phyloP scores from a whole-genome alignment of 495 filamentous ascomycete genomes.

The Aspergillus biplanus region DNA sequence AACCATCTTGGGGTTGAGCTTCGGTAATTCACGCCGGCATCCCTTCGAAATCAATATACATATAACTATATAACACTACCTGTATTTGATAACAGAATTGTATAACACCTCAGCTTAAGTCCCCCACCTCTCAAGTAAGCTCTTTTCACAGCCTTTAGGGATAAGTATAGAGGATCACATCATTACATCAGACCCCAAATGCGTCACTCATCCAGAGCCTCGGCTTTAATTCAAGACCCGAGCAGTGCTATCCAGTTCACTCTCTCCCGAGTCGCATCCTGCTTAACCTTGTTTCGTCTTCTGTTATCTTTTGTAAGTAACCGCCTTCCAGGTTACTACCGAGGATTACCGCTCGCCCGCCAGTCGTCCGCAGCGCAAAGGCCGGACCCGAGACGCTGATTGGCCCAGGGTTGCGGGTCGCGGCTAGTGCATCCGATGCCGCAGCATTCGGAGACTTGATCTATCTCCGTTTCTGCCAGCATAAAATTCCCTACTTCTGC shows the following conservation, averaged over 20 bases:
- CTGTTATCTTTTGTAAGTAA: neutral
- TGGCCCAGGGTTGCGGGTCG: conserved; percentile 24
- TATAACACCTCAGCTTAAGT: conserved; percentile 7
- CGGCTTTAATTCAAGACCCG: neutral
- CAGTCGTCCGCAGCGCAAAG: conserved; percentile 3
- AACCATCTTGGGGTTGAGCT: conserved; percentile 78
- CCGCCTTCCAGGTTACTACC: conserved; percentile 17
- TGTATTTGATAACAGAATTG: conserved; percentile 8
- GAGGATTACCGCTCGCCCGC: conserved; percentile 27
- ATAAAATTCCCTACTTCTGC: conserved; percentile 16
- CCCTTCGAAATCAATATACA: neutral
- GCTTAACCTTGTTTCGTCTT: too few species aligned
- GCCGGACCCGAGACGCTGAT: conserved; percentile 42
- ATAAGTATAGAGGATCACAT: too few species aligned
- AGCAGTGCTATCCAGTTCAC: too few species aligned
- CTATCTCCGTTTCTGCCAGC: conserved; percentile 34
- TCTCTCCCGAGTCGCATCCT: too few species aligned
- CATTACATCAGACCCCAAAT: neutral
- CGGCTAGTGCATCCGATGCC: conserved; percentile 30
- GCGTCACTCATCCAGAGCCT: neutral
- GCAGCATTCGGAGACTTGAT: conserved; percentile 43
- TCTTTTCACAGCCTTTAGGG: too few species aligned
- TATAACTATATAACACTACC: conserved; percentile 20
- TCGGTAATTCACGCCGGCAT: conserved; percentile 48
- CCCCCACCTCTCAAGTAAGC: neutral